phyloP scores from a whole-genome alignment of 805 yeast genomes.

The Scheffersomyces amazonensis region DNA sequence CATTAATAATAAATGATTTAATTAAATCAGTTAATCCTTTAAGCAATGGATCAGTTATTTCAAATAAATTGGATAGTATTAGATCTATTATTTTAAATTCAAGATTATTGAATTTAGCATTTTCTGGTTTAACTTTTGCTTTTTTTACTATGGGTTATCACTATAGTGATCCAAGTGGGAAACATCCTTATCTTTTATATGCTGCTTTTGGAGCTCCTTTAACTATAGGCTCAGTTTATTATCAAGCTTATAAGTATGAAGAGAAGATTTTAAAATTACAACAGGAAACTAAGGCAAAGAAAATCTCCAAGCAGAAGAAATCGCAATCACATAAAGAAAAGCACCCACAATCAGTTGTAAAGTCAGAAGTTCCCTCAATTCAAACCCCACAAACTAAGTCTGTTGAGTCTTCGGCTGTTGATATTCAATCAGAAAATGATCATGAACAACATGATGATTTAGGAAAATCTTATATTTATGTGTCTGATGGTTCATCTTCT shows the following conservation, averaged over 20 bases:
- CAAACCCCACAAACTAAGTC: background rate
- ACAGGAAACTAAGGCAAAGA: background rate
- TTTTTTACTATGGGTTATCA: constrained; percentile 56
- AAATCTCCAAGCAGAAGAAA: background rate
- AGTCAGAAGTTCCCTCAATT: background rate
- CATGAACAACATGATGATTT: constrained; percentile 27
- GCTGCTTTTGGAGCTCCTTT: constrained; percentile 54
- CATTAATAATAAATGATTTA: constrained; percentile 6
- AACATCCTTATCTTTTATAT: constrained; percentile 74
- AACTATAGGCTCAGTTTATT: constrained; percentile 25
- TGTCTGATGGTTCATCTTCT: constrained; percentile 30
- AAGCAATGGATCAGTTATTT: background rate
- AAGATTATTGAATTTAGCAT: constrained; percentile 19
- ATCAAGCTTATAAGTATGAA: constrained; percentile 14
- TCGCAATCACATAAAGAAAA: too few relatives aligned
- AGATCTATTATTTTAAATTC: constrained; percentile 18
- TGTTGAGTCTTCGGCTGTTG: constrained; percentile 2
- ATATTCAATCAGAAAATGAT: background rate
- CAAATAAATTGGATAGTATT: constrained; percentile 4
- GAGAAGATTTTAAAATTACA: constrained; percentile 11
- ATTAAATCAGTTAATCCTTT: background rate
- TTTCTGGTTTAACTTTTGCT: constrained; percentile 49
- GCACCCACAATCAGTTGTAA: background rate
- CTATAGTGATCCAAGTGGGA: constrained; percentile 51
- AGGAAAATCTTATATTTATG: constrained; percentile 40